These are phyloP conservation scores for Aspergillus fructus DNA, from an alignment of 2,329 filamentous ascomycete species.

Conservation along the genomic window DNA sequence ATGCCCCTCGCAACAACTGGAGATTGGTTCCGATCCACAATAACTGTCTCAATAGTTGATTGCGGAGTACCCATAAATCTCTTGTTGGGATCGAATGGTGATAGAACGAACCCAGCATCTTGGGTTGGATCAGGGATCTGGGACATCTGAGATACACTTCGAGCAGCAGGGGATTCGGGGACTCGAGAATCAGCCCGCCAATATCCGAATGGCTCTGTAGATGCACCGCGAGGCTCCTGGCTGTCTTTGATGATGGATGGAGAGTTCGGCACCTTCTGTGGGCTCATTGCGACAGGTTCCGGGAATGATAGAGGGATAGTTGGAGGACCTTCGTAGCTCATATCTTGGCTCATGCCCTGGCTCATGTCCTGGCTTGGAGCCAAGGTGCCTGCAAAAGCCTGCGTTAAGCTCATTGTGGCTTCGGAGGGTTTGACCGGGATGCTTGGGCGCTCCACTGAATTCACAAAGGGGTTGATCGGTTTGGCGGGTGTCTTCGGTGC, in stretches of 20 bases:
- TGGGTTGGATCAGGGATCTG: constrained; percentile 76
- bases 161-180: constrained; percentile 36
- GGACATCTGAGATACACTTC: constrained; percentile 61
- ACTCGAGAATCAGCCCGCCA: constrained; percentile 33
- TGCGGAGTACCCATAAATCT: constrained; percentile 60
- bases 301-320: constrained; percentile 48
- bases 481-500: constrained; percentile 34
- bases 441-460: constrained; percentile 49
- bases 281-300: constrained; percentile 57
- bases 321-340: no score
- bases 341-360: constrained; percentile 41
- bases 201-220: constrained; percentile 47
- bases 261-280: constrained; percentile 61
- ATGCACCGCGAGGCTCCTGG: constrained; percentile 48
- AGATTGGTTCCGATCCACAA: constrained; percentile 57
- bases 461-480: constrained; percentile 25
- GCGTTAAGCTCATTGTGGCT: constrained; percentile 69
- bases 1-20: constrained; percentile 64
- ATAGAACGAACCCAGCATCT: constrained; percentile 72
- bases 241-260: constrained; percentile 61
- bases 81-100: constrained; percentile 65
- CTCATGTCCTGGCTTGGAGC: constrained; percentile 57
- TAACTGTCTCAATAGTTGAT: constrained; percentile 71
- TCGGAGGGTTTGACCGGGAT: constrained; percentile 65
- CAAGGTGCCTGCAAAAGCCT: constrained; percentile 90